Base-by-base conservation (phyloP, 2,329 filamentous ascomycete species). In the Penicillium sp. region DNA sequence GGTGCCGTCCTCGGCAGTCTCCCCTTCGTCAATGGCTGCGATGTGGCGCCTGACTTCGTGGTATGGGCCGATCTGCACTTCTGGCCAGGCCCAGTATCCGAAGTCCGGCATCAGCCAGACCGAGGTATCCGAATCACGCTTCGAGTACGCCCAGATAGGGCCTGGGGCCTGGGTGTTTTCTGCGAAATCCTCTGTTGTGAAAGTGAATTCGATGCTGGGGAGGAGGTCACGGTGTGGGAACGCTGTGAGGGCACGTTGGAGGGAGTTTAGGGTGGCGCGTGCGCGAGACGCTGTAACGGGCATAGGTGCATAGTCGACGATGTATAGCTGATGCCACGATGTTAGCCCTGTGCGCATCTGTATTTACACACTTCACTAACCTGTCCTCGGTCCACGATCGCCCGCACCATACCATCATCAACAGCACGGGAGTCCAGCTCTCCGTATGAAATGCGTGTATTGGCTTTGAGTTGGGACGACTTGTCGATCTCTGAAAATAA, bases 21-120 rank as follows among this genome's bases (percentile, higher is more conserved):
- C 55, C 3, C 70, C 69, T n/a, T 72, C 61, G 49, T 77, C 75
- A 4, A 76, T 65, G 2, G 67, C 63, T 1, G 65, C 66, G 32
- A 77, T 76, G 13, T 70, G 72, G 5, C 63, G 63, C 4, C 74
- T 70, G 29, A 78, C 70, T 52, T 78, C 75, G n/a, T 70, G 67
- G 62, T 79, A 78, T 5, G 75, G 66, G 2, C 77, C 75, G 21
- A 77, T 74, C 54, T 74, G 71, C 16, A 77, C 75, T 54, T 81
- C 78, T 2, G 79, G 79, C 79, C 78, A 82, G 8, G 76, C 72
- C 77, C 79, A 83, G 68, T 79, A 81, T 32, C 78, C 80, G 59
- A 82, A 83, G 59, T 83, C 80, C 0, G 80, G 80, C 67, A 82
- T 81, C 18, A 82, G 67, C 80, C 80, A 82, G 42, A 72, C 67